phyloP scores from a whole-genome alignment of 2,329 filamentous ascomycete genomes.

The Incumbomyces delicatus region DNA sequence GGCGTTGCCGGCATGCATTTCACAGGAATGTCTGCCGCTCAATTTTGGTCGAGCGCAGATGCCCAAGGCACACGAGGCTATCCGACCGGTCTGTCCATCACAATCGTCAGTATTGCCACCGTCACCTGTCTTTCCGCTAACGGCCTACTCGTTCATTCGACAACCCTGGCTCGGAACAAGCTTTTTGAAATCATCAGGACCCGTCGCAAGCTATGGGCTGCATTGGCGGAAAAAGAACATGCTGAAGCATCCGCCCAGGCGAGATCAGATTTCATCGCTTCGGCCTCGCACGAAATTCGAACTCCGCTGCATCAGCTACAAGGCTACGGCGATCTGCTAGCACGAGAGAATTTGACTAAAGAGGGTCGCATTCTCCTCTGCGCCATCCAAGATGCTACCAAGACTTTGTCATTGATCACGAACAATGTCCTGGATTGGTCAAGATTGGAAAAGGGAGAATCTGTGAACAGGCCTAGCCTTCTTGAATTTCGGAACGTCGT shows the following conservation, averaged over 20 bases:
- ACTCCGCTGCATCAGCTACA: constrained; percentile 29
- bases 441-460: constrained; percentile 27
- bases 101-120: constrained; percentile 26
- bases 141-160: constrained; percentile 26
- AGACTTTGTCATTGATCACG: constrained; percentile 28
- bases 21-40: constrained; percentile 25
- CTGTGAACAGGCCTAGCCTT: constrained; percentile 23
- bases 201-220: constrained; percentile 25
- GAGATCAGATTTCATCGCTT: constrained; percentile 27
- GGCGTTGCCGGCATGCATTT: constrained; percentile 30
- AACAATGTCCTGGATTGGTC: constrained; percentile 31
- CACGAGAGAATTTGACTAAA: constrained; percentile 24
- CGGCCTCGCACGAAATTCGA: constrained; percentile 29
- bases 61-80: constrained; percentile 23
- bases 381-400: constrained; percentile 28
- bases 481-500: constrained; percentile 26
- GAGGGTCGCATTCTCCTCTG: constrained; percentile 25
- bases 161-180: constrained; percentile 28
- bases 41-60: constrained; percentile 22
- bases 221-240: constrained; percentile 27
- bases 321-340: constrained; percentile 28
- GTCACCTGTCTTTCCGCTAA: constrained; percentile 28
- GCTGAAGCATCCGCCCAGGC: constrained; percentile 26
- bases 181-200: constrained; percentile 27
- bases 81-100: constrained; percentile 24